phyloP scores from a whole-genome alignment of 257 asterid species.

The Primulina tabacum region DNA sequence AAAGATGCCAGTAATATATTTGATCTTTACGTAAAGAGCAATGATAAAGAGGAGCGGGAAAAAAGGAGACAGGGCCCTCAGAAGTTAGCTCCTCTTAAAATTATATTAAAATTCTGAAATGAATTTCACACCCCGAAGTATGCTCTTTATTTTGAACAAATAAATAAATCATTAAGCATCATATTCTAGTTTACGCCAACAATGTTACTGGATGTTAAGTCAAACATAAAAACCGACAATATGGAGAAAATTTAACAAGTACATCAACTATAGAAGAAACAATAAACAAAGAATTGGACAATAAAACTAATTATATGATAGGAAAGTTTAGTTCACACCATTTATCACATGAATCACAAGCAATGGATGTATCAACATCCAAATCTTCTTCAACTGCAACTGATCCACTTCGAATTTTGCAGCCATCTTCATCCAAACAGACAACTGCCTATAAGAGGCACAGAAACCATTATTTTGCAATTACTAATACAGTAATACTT shows the following conservation, averaged over 20 bases:
- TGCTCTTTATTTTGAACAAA: too few relatives aligned
- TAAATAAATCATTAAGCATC: conserved; percentile 6
- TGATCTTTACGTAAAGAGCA: conserved; percentile 3
- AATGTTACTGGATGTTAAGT: conserved; percentile 7
- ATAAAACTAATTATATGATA: neutral
- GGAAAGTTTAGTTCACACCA: conserved; percentile 48
- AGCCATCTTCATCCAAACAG: conserved; percentile 95
- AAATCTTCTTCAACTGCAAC: conserved; percentile 65
- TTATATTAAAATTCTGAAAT: neutral
- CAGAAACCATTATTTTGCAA: conserved; percentile 34
- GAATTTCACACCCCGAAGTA: neutral
- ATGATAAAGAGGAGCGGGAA: neutral
- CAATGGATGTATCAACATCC: conserved; percentile 89
- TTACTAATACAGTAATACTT: conserved; percentile 26
- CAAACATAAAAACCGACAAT: too few relatives aligned
- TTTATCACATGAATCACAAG: conserved; percentile 95
- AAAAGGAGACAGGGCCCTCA: neutral
- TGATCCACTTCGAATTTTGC: conserved; percentile 78
- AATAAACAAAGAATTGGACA: neutral
- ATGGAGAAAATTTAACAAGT: neutral
- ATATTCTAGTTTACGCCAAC: neutral
- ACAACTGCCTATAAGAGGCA: conserved; percentile 82
- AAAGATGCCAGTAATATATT: neutral
- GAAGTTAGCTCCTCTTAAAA: conserved; percentile 7
- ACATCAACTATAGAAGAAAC: conserved; percentile 1